Evolutionary conservation across 1,284 basidiomycete species (phyloP).

Genomic region (Leccinum laetum): DNA sequence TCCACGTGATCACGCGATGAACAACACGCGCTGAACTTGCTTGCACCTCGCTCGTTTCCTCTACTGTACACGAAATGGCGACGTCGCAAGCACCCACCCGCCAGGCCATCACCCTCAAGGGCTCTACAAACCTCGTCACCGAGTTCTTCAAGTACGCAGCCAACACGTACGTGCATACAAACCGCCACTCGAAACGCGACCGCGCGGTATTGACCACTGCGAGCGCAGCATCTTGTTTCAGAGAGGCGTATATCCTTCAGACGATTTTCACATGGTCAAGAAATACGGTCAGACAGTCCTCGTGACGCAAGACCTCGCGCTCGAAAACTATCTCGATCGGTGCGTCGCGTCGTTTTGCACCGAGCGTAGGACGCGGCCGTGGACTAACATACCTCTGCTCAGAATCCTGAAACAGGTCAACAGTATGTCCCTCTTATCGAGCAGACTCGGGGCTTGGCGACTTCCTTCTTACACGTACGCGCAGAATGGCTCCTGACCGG

Average conservation of each 20-base stretch:
- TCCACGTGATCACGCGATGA: constrained; percentile 13
- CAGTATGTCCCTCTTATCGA: constrained; percentile 48
- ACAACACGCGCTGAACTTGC: too few species aligned
- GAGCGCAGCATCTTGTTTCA: constrained; percentile 80
- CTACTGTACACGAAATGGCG: too few species aligned
- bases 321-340: constrained; percentile 86
- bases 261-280: constrained; percentile 99
- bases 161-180: too few species aligned
- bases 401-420: constrained; percentile 92
- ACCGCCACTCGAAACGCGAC: too few species aligned
- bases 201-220: background rate
- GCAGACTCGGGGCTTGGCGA: too few species aligned
- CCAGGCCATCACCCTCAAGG: too few species aligned
- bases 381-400: background rate
- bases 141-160: too few species aligned
- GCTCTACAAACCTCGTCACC: too few species aligned
- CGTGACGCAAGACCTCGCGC: constrained; percentile 89
- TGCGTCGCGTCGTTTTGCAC: constrained; percentile 34
- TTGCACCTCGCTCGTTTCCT: too few species aligned
- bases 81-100: too few species aligned
- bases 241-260: constrained; percentile 94
- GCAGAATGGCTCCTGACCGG: constrained; percentile 92
- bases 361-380: background rate
- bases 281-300: constrained; percentile 98
- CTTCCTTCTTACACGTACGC: background rate